Percentiles rank a stretch among this genome's conserved stretches.
Conservation (phyloP, 345 rosid genomes). For the Eucalyptus marginata region DNA sequence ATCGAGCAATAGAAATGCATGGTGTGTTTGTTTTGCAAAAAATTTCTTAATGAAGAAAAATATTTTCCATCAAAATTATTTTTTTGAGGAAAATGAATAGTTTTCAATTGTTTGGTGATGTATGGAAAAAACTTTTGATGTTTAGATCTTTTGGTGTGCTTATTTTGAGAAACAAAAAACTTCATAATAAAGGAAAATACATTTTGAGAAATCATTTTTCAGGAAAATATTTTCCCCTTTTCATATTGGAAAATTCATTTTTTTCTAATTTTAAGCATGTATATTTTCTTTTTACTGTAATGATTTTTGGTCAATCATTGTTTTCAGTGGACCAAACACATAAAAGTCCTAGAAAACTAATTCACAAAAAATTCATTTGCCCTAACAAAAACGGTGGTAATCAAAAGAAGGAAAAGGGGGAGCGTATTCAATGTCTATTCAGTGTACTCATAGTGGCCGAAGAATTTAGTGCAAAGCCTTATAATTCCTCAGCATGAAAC, state of each 20-base stretch:
- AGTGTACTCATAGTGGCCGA: not conserved
- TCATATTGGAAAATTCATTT: not conserved
- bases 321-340: not conserved
- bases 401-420: not conserved
- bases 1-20: not conserved
- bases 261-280: not conserved
- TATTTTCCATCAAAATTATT: no score
- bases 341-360: not conserved
- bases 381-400: not conserved
- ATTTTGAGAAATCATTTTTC: no score
- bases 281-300: not conserved
- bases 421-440: not conserved
- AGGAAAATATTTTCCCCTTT: not conserved
- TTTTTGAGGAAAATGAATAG: no score
- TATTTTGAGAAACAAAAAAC: no score
- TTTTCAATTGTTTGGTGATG: no score
- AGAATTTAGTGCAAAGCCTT: not conserved
- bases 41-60: not conserved
- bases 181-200: accelerated
- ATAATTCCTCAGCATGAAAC: not conserved
- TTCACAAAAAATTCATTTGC: not conserved
- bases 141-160: no score
- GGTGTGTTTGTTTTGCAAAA: accelerated
- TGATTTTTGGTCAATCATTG: not conserved
- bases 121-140: no score